These are phyloP conservation scores for Coleophoma cylindrospora DNA, from an alignment of 2,329 filamentous ascomycete genomes.

Conservation along the genomic window DNA sequence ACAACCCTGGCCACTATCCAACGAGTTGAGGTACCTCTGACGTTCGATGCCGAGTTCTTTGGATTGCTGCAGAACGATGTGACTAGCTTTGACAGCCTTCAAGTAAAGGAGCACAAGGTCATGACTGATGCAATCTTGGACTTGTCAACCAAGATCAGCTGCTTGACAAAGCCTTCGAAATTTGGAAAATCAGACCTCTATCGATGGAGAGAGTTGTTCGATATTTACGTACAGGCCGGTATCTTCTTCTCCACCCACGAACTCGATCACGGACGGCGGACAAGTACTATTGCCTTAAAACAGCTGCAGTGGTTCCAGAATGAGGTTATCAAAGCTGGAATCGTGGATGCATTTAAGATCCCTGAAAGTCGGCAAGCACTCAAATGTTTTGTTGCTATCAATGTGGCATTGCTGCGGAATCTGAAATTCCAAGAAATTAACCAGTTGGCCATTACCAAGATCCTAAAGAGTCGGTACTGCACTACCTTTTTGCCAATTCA, in stretches of 20 bases:
- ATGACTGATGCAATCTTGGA: conserved; percentile 58
- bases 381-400: conserved; percentile 64
- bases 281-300: conserved; percentile 58
- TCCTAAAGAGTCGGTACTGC: conserved; percentile 66
- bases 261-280: conserved; percentile 61
- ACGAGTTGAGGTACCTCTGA: conserved; percentile 68
- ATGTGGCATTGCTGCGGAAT: conserved; percentile 70
- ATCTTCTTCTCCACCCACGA: conserved; percentile 81
- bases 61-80: conserved; percentile 68
- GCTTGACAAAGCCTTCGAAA: conserved; percentile 58
- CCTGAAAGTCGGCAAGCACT: conserved; percentile 61
- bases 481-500: background rate
- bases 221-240: conserved; percentile 72
- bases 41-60: conserved; percentile 78
- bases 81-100: conserved; percentile 61
- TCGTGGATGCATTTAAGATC: conserved; percentile 60
- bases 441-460: conserved; percentile 70
- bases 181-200: conserved; percentile 63
- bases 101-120: conserved; percentile 53
- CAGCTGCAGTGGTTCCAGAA: conserved; percentile 68
- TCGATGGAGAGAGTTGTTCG: conserved; percentile 76
- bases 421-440: conserved; percentile 85
- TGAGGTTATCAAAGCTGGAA: conserved; percentile 55
- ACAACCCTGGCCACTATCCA: conserved; percentile 17
- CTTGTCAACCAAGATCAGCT: conserved; percentile 60